These are phyloP conservation scores for Arthromyces matolae DNA, from an alignment of 768 basidiomycete genomes.

Conservation along the genomic window DNA sequence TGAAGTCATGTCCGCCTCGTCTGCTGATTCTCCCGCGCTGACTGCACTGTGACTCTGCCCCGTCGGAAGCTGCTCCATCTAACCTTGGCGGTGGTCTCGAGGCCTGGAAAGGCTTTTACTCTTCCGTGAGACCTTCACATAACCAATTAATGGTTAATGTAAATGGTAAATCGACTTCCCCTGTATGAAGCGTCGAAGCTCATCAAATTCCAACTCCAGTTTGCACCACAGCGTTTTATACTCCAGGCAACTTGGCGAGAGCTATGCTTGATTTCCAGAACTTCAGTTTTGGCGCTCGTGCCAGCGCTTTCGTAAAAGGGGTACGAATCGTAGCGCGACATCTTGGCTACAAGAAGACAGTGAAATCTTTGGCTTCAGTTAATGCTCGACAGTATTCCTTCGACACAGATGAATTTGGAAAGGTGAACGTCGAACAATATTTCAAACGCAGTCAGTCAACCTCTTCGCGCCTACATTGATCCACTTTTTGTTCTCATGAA, in stretches of 20 bases:
- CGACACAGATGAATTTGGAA: constrained; percentile 50
- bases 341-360: constrained; percentile 71
- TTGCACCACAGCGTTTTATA: constrained; percentile 60
- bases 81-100: constrained; percentile 51
- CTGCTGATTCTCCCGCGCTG: no score
- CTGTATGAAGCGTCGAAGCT: constrained; percentile 30
- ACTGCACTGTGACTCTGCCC: no score
- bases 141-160: constrained; percentile 62
- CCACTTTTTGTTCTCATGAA: constrained; percentile 3
- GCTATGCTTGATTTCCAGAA: constrained; percentile 53
- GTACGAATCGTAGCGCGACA: constrained; percentile 66
- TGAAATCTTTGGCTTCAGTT: constrained; percentile 51
- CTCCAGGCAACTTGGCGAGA: constrained; percentile 58
- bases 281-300: constrained; percentile 56
- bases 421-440: constrained; percentile 60
- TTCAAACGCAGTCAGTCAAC: constrained; percentile 58
- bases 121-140: constrained; percentile 54
- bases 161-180: constrained; percentile 43
- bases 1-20: no score
- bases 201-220: constrained; percentile 32
- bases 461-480: constrained; percentile 29
- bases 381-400: constrained; percentile 51
- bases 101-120: constrained; percentile 56
- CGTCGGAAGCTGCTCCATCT: constrained; percentile 40
- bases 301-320: constrained; percentile 59